These are phyloP conservation scores for Globisporangium middletonii DNA, from an alignment of 352 stramenopile species.

Conservation along the genomic window DNA sequence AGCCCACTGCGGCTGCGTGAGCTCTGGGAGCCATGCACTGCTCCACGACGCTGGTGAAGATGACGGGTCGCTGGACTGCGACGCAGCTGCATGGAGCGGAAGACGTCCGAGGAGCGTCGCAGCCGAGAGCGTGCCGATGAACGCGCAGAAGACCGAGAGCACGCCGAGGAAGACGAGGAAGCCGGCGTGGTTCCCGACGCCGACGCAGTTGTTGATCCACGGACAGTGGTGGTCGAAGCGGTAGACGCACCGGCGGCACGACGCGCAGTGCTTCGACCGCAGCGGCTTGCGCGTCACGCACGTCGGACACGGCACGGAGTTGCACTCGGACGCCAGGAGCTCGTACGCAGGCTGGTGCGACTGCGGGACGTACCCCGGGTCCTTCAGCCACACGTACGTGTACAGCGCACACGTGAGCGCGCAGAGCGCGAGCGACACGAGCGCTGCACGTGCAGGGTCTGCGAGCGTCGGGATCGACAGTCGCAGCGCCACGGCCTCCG, in stretches of 20 bases:
- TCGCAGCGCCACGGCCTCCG: slow-evolving; percentile 40
- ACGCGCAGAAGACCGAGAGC: slow-evolving; percentile 44
- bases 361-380: slow-evolving; percentile 67
- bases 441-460: slow-evolving; percentile 17
- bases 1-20: slow-evolving; percentile 8
- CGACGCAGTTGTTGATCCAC: slow-evolving; percentile 86
- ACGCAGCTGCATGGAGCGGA: slow-evolving; percentile 28
- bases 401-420: slow-evolving; percentile 51
- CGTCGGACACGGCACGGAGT: slow-evolving; percentile 65
- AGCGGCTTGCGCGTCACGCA: slow-evolving; percentile 72
- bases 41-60: not conserved
- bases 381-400: slow-evolving; percentile 73
- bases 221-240: slow-evolving; percentile 84
- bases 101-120: slow-evolving; percentile 38
- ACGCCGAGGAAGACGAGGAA: slow-evolving; percentile 67
- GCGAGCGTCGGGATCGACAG: slow-evolving; percentile 50
- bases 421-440: slow-evolving; percentile 30
- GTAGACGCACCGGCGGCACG: slow-evolving; percentile 69
- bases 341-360: slow-evolving; percentile 59
- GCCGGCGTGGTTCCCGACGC: slow-evolving; percentile 60
- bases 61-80: slow-evolving; percentile 5
- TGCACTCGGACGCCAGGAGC: slow-evolving; percentile 63
- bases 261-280: slow-evolving; percentile 78
- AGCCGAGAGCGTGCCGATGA: slow-evolving; percentile 36
- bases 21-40: not conserved